Conservation (phyloP, 495 filamentous ascomycete genomes). For the Podospora anserina region DNA sequence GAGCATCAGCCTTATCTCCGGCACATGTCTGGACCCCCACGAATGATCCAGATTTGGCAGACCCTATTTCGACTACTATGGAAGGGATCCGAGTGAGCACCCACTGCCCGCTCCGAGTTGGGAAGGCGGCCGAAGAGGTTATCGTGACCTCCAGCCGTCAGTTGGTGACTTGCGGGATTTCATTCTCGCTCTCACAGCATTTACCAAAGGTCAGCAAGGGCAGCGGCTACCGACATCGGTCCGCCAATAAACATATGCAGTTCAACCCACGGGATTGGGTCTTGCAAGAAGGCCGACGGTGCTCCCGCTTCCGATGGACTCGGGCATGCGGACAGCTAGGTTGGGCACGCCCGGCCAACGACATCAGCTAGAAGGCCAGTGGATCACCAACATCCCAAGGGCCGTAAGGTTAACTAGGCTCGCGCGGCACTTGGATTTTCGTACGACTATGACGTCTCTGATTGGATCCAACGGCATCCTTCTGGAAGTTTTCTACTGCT, state of each 20-base stretch:
- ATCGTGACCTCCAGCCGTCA: background rate
- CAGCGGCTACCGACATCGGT: slow-evolving; percentile 14
- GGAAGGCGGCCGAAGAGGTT: background rate
- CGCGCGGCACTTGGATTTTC: background rate
- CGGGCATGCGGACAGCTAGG: background rate
- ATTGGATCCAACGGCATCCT: slow-evolving; percentile 15
- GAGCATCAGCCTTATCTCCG: background rate
- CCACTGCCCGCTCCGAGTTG: too few relatives aligned
- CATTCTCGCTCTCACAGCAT: background rate
- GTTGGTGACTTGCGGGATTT: background rate
- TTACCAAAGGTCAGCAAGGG: background rate
- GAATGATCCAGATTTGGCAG: background rate
- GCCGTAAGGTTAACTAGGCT: slow-evolving; percentile 1
- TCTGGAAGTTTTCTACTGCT: slow-evolving; percentile 22
- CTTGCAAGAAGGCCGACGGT: slow-evolving; percentile 2
- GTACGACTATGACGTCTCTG: slow-evolving; percentile 11
- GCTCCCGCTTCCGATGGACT: slow-evolving; percentile 6
- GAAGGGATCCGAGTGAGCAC: background rate
- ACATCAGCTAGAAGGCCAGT: background rate
- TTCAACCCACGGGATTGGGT: background rate
- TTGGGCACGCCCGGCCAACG: background rate
- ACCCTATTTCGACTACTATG: background rate
- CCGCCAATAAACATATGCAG: slow-evolving; percentile 8
- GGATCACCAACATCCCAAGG: too few relatives aligned
- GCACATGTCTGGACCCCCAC: slow-evolving; percentile 1